phyloP scores from a whole-genome alignment of 495 filamentous ascomycete genomes.

The Aspergillus biplanus region DNA sequence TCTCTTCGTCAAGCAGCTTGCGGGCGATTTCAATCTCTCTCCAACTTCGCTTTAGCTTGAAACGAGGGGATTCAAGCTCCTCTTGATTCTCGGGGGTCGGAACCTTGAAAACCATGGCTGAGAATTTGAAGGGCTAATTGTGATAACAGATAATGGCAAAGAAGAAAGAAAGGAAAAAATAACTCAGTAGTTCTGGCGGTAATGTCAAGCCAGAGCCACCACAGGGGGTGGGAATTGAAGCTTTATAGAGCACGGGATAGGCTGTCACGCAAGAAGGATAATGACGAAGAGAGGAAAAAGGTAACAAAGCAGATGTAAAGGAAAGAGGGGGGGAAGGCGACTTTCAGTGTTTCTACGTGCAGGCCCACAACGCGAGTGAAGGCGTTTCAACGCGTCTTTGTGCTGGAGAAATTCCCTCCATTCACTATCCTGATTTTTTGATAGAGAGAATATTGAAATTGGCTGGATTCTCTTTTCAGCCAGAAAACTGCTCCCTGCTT shows the following conservation, averaged over 20 bases:
- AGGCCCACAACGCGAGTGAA: constrained; percentile 6
- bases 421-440: background rate
- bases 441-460: too few species aligned
- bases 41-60: constrained; percentile 25
- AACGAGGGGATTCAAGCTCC: constrained; percentile 13
- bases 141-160: background rate
- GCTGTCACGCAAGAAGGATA: constrained; percentile 4
- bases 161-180: background rate
- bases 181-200: background rate
- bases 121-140: background rate
- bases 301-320: background rate
- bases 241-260: background rate
- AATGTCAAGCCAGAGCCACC: background rate
- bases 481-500: too few species aligned
- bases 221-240: background rate
- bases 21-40: constrained; percentile 15
- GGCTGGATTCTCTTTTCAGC: too few species aligned
- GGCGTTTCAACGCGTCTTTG: constrained; percentile 1
- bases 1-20: constrained; percentile 11
- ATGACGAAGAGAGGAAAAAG: background rate
- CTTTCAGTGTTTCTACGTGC: background rate
- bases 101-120: constrained; percentile 22
- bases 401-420: background rate
- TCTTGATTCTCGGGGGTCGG: background rate
- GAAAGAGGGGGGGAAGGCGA: constrained; percentile 5